Evolutionary conservation across 2,329 filamentous ascomycete genomes (phyloP).

Genomic region (Fusarium sp.): DNA sequence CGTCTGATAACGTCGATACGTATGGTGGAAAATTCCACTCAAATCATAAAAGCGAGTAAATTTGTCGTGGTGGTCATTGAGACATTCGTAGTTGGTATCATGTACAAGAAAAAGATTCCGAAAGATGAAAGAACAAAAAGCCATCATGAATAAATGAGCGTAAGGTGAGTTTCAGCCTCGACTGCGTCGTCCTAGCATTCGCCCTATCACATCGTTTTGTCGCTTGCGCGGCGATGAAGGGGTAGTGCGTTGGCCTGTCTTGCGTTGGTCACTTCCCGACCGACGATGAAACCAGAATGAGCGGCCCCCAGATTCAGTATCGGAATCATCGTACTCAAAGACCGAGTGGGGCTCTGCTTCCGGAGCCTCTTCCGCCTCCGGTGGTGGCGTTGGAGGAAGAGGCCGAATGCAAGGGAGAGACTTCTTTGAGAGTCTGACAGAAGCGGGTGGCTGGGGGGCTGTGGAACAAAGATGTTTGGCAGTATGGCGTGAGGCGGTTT

Average conservation of each 20-base stretch:
- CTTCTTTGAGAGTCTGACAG: conserved; percentile 45
- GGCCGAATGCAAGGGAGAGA: conserved; percentile 47
- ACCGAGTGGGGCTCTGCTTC: conserved; percentile 55
- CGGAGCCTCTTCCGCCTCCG: conserved; percentile 26
- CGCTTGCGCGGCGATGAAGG: conserved; percentile 49
- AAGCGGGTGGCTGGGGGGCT: conserved; percentile 30
- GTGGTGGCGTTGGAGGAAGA: conserved; percentile 43
- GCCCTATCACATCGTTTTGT: conserved; percentile 53
- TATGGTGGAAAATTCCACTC: conserved; percentile 14
- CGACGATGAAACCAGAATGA: conserved; percentile 60
- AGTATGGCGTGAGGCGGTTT: conserved; percentile 43
- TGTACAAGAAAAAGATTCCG: conserved; percentile 17
- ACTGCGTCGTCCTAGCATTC: conserved; percentile 54
- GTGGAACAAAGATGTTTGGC: conserved; percentile 40
- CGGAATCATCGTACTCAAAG: conserved; percentile 63
- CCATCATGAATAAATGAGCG: neutral
- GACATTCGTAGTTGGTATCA: conserved; percentile 43
- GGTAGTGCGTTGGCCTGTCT: conserved; percentile 40
- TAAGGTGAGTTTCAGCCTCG: conserved; percentile 29
- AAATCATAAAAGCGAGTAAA: conserved; percentile 18
- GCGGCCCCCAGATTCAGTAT: conserved; percentile 53
- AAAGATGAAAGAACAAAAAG: neutral
- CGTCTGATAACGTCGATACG: conserved; percentile 32
- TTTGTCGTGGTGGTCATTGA: conserved; percentile 34
- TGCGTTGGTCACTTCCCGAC: conserved; percentile 50